Evolutionary conservation across 768 basidiomycete species (phyloP), one percentile per base, ranked within the genome.

Genomic region (Rhizopogon vinicolor): DNA sequence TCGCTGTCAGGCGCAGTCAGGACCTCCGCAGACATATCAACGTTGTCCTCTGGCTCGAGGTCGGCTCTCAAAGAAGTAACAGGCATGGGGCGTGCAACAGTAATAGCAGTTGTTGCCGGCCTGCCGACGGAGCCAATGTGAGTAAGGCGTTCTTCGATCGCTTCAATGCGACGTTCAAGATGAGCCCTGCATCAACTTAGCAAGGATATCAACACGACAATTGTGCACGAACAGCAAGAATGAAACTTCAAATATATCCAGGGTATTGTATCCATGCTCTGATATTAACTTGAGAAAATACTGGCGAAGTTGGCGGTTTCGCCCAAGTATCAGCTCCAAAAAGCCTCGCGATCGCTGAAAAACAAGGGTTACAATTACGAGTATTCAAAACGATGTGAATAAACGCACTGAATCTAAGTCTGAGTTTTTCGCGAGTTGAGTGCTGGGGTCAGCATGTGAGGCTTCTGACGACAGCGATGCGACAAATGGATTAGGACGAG

Each of bases 1-100:
- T 84, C 83, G 51, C 73, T 75, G 39, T 69, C 72, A 29, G 60
- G 63, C 42, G 65, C 65, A 10, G 61, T 55, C 9, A 72, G 54
- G 0, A 61, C 66, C 10, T 52, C 44, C 14, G 54, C 42, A 0
- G 63, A 68, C 5, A 53, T 2, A 14, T 69, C 62, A 5, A 39
- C 53, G 8, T 69, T 13, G 45, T 62, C 25, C 29, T 18, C 13
- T 44, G 57, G n/a, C 43, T 49, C 41, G 5, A 10, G 22, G 9
- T 18, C 43, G 18, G 19, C 19, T 12, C 9, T 25, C 12, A 31
- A 56, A 41, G 25, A 4, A 25, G 25, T 25, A 25, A 4, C 3
- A 3, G 25, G 25, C 4, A 4, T 25, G 25, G 25, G 19, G 3
- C 41, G n/a, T 18, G 25, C 19, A 29, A n/a, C 14, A 44, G 35